Conservation (phyloP, 2,329 filamentous ascomycete species). For the Stachybotrys echinatus region DNA sequence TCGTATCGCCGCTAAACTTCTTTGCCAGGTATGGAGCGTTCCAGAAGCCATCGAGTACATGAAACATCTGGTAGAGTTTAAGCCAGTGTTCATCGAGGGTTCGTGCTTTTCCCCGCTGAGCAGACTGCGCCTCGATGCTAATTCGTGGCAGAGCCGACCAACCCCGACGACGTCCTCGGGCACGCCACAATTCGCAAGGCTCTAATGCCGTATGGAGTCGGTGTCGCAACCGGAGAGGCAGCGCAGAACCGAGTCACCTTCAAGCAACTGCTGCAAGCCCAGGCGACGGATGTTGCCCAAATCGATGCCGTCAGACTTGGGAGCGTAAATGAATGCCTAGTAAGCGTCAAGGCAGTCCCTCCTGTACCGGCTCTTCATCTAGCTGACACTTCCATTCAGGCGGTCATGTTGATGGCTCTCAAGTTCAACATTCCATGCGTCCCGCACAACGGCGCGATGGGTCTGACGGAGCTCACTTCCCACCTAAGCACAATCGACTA, state of each 20-base stretch:
- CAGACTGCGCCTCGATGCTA: background rate
- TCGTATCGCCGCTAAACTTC: no score
- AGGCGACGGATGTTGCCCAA: slow-evolving; percentile 85
- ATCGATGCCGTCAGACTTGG: slow-evolving; percentile 87
- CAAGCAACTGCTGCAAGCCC: slow-evolving; percentile 79
- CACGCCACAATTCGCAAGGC: slow-evolving; percentile 82
- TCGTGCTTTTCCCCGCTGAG: background rate
- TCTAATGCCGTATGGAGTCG: slow-evolving; percentile 67
- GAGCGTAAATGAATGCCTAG: slow-evolving; percentile 82
- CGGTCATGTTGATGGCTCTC: slow-evolving; percentile 80
- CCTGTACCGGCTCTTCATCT: background rate
- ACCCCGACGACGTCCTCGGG: slow-evolving; percentile 82
- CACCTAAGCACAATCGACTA: slow-evolving; percentile 92
- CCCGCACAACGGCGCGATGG: slow-evolving; percentile 83
- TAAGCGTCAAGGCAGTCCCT: background rate
- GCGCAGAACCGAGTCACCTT: slow-evolving; percentile 92
- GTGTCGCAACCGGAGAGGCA: slow-evolving; percentile 90
- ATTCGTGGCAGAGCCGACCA: slow-evolving; percentile 66
- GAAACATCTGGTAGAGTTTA: slow-evolving; percentile 74
- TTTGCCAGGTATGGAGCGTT: slow-evolving; percentile 79
- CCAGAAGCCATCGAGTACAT: slow-evolving; percentile 86
- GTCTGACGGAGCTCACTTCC: slow-evolving; percentile 88
- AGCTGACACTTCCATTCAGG: slow-evolving; percentile 22
- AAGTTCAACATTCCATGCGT: slow-evolving; percentile 78
- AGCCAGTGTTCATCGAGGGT: slow-evolving; percentile 84